Evolutionary conservation across 805 yeast species (phyloP), one percentile per base, ranked within the genome.

Genomic region (Starmerella khaoyaiensis): DNA sequence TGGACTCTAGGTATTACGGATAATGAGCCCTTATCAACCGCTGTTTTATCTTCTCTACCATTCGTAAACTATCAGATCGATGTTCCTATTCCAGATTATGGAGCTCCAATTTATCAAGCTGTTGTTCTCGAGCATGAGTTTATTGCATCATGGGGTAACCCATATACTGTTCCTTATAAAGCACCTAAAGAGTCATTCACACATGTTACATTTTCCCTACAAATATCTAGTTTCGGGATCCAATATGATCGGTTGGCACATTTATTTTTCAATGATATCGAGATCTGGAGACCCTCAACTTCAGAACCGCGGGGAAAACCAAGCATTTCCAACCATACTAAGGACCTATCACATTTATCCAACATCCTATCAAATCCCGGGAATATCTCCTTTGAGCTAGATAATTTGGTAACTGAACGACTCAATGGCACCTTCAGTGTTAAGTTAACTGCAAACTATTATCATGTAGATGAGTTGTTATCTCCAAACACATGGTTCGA

Each of bases 211-310:
- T 44, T 59, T 19, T 41, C 48, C 3, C 42, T 61, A n/a, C 47
- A 55, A 16, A 52, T 56, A 3, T 39, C 54, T 8, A 51, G 53
- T 12, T 45, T 37, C 18, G 65, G 64, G 19, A 38, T 48, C 21
- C 66, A 61, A 44, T 61, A 48, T 39, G 66, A 61, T 42, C 54
- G 66, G 14, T 47, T 61, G 40, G 59, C 52, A n/a, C 60, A 58
- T 35, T 32, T 62, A 9, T 76, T 68, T 48, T 56, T 79, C 22
- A 65, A 66, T 40, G 76, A 73, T 17, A 63, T 68, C 7, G 75
- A 76, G 45, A 56, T 79, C 19, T 79, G 87, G 87, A 68, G 87
- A 58, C 74, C 79, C 1, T 73, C 82, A 3, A 79, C 87, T 2
- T 71, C 76, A 12, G 87, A 78, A 54, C 87, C 86, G 2, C 68